Conservation (phyloP, 768 basidiomycete genomes). For the Lyophyllum semitale region DNA sequence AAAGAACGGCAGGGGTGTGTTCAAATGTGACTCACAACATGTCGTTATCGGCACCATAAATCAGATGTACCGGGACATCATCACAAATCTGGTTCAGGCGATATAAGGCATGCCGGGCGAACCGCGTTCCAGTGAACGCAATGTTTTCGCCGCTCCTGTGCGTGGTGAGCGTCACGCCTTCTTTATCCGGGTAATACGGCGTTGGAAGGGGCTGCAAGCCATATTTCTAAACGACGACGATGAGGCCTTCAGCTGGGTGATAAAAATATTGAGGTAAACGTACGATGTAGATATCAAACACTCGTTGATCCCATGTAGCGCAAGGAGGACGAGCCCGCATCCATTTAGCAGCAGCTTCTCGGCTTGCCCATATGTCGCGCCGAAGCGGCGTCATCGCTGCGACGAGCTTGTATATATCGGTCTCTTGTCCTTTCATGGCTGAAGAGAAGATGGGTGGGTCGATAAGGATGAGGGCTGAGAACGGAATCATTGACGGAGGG, state of each 20-base stretch:
- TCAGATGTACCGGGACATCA: conserved; percentile 28
- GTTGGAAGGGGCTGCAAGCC: conserved; percentile 29
- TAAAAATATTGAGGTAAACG: neutral
- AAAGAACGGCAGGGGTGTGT: neutral
- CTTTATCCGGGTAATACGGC: conserved; percentile 10
- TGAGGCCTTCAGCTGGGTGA: neutral
- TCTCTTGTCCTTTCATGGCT: conserved; percentile 21
- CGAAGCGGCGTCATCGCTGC: conserved; percentile 24
- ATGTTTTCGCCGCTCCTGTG: conserved; percentile 26
- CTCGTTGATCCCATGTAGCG: conserved; percentile 26
- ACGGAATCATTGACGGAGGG: conserved; percentile 27
- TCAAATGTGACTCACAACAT: conserved; percentile 25
- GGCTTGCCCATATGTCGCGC: conserved; percentile 26
- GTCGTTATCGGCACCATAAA: conserved; percentile 30
- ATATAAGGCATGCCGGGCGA: conserved; percentile 23
- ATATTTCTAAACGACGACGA: conserved; percentile 22
- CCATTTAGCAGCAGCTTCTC: conserved; percentile 25
- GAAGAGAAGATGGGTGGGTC: conserved; percentile 25
- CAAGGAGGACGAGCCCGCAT: conserved; percentile 24
- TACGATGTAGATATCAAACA: conserved; percentile 27
- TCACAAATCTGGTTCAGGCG: conserved; percentile 29
- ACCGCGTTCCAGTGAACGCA: conserved; percentile 25
- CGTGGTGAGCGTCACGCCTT: conserved; percentile 27
- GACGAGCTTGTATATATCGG: conserved; percentile 27
- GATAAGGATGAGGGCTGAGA: conserved; percentile 25